Conservation (phyloP, 2,329 filamentous ascomycete genomes). For the Dryadomyces quercivorus region DNA sequence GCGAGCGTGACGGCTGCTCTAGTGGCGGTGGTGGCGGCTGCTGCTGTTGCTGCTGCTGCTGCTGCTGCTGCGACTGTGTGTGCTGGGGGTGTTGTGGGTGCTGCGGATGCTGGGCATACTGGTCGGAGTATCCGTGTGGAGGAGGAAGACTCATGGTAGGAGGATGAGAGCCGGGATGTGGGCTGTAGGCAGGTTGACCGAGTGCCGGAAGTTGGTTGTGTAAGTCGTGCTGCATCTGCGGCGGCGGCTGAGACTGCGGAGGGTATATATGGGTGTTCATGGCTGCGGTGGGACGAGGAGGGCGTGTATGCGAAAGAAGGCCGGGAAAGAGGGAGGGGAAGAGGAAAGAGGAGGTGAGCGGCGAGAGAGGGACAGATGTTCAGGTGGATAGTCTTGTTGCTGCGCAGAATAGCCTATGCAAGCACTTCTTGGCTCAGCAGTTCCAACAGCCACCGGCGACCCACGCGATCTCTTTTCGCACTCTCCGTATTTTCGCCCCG, state of each 20-base stretch:
- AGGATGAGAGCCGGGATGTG: slow-evolving; percentile 6
- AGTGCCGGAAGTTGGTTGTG: slow-evolving; percentile 9
- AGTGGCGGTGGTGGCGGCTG: neutral
- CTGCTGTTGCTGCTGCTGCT: slow-evolving; percentile 1
- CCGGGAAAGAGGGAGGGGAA: neutral
- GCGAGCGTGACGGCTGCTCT: slow-evolving; percentile 2
- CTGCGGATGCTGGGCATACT: slow-evolving; percentile 7
- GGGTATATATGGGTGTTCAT: slow-evolving; percentile 11
- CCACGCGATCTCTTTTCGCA: neutral
- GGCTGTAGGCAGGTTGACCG: slow-evolving; percentile 6
- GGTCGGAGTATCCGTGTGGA: slow-evolving; percentile 10
- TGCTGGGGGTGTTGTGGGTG: slow-evolving; percentile 2
- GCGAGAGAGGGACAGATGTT: neutral
- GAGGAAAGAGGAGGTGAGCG: neutral
- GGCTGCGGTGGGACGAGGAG: neutral
- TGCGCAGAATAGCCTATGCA: neutral
- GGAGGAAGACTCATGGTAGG: slow-evolving; percentile 10
- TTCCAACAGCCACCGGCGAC: neutral
- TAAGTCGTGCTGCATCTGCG: slow-evolving; percentile 8
- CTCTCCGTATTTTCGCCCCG: neutral
- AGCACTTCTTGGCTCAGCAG: neutral
- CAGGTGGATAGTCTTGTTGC: neutral
- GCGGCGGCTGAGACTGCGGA: slow-evolving; percentile 7
- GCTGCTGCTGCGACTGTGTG: neutral
- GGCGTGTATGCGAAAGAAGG: neutral